phyloP scores from a whole-genome alignment of 2,329 filamentous ascomycete genomes.

The Alternaria postmessia region DNA sequence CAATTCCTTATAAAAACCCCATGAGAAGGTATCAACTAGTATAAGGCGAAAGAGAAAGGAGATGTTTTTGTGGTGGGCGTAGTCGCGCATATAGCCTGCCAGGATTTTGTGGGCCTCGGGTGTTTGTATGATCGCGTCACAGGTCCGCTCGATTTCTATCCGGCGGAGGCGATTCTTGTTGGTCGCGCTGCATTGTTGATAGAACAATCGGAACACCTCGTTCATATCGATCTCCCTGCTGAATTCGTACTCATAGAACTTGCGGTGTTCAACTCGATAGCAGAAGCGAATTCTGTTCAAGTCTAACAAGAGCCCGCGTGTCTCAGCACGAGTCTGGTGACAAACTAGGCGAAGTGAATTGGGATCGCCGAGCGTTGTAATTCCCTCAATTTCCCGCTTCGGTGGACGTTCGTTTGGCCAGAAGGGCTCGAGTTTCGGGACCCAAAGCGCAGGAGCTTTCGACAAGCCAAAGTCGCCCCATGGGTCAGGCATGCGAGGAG shows the following conservation, averaged over 20 bases:
- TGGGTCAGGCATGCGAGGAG: not conserved
- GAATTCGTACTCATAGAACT: too few species aligned
- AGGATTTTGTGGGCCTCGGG: not conserved
- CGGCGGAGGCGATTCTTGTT: not conserved
- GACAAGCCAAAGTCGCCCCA: not conserved
- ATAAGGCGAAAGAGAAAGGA: not conserved
- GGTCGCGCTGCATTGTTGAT: not conserved
- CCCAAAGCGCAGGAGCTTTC: not conserved
- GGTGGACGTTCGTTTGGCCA: not conserved
- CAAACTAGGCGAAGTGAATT: not conserved
- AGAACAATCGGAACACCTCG: not conserved
- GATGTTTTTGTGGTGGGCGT: not conserved
- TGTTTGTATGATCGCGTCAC: not conserved
- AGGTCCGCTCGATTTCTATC: not conserved
- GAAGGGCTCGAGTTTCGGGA: not conserved
- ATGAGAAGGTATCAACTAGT: not conserved
- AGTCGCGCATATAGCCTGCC: not conserved
- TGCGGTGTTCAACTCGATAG: not conserved
- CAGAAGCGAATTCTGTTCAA: not conserved
- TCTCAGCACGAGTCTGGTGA: not conserved
- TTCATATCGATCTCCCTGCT: not conserved
- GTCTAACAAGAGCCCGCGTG: not conserved
- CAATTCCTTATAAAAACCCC: too few species aligned
- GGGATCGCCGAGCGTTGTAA: not conserved
- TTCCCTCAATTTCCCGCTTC: not conserved